Conservation (phyloP, 108 stramenopile genomes). For the Aurantiochytrium sp. region DNA sequence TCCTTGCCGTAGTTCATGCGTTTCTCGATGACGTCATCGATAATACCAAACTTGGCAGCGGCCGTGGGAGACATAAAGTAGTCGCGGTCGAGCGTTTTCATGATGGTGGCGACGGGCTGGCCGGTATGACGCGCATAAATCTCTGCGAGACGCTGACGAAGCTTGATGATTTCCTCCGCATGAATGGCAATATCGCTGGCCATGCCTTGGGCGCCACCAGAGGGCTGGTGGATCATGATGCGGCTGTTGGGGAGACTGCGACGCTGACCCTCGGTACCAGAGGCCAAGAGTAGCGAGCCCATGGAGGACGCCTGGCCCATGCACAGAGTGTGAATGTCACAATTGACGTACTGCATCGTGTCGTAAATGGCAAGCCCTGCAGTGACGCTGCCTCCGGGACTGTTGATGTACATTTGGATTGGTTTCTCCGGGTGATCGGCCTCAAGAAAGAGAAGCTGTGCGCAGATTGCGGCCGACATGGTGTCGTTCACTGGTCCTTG, state of each 20-base stretch:
- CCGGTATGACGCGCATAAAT: conserved; percentile 79
- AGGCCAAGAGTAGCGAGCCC: conserved; percentile 79
- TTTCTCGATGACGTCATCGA: conserved; percentile 74
- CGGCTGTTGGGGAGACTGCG: conserved; percentile 31
- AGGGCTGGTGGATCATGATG: conserved; percentile 91
- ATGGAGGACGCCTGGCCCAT: conserved; percentile 95
- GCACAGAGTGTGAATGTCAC: conserved; percentile 81
- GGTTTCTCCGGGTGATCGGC: conserved; percentile 73
- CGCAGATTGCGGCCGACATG: conserved; percentile 79
- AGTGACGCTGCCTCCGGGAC: conserved; percentile 80
- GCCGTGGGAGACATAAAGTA: conserved; percentile 75
- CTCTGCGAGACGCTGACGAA: conserved; percentile 55
- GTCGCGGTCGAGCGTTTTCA: conserved; percentile 89
- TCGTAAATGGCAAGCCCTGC: conserved; percentile 74
- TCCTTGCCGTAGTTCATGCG: conserved; percentile 24
- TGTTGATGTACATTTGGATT: conserved; percentile 87
- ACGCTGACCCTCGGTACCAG: conserved; percentile 52
- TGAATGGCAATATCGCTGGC: conserved; percentile 87
- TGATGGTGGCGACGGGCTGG: conserved; percentile 62
- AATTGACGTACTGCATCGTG: conserved; percentile 91
- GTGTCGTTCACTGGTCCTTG: conserved; percentile 83
- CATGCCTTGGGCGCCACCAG: conserved; percentile 88
- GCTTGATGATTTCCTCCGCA: conserved; percentile 65
- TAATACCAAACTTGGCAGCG: conserved; percentile 79
- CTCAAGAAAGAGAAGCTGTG: conserved; percentile 86